Conservation (phyloP, 305 asterid species). For the Rubia occidens region DNA sequence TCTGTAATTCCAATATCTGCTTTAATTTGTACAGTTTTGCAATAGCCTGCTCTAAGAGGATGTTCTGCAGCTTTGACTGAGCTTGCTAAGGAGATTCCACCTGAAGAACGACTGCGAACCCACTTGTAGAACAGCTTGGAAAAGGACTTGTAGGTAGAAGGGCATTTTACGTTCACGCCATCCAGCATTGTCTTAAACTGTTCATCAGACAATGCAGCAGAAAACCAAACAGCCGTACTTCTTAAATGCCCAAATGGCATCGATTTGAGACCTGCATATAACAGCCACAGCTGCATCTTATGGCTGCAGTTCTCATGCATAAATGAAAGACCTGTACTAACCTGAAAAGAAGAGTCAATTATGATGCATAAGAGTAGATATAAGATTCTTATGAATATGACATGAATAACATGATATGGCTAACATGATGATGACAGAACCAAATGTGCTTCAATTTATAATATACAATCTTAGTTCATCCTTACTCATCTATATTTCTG, state of each 20-base stretch:
- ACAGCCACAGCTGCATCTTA: slow-evolving; percentile 61
- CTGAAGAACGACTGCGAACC: slow-evolving; percentile 58
- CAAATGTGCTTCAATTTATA: neutral
- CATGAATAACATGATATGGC: neutral
- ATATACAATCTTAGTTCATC: neutral
- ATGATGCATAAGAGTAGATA: neutral
- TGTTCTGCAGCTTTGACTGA: slow-evolving; percentile 44
- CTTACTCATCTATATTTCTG: neutral
- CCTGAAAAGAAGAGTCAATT: slow-evolving; percentile 12
- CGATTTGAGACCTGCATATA: slow-evolving; percentile 48
- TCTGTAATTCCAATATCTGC: slow-evolving; percentile 24
- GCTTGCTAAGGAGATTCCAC: slow-evolving; percentile 50
- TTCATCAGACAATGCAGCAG: slow-evolving; percentile 45
- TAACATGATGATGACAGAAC: neutral
- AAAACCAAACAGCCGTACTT: slow-evolving; percentile 57
- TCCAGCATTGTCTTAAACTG: slow-evolving; percentile 42
- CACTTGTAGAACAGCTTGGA: slow-evolving; percentile 45
- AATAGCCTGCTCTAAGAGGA: slow-evolving; percentile 46
- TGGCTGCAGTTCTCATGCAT: slow-evolving; percentile 43
- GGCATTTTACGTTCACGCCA: slow-evolving; percentile 39
- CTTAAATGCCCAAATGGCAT: slow-evolving; percentile 76
- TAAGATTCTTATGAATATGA: neutral
- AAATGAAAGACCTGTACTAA: slow-evolving; percentile 49
- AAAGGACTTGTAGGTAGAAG: slow-evolving; percentile 25
- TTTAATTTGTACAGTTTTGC: slow-evolving; percentile 39